Conservation (phyloP, 2,329 filamentous ascomycete species). For the Mariannaea elegans region DNA sequence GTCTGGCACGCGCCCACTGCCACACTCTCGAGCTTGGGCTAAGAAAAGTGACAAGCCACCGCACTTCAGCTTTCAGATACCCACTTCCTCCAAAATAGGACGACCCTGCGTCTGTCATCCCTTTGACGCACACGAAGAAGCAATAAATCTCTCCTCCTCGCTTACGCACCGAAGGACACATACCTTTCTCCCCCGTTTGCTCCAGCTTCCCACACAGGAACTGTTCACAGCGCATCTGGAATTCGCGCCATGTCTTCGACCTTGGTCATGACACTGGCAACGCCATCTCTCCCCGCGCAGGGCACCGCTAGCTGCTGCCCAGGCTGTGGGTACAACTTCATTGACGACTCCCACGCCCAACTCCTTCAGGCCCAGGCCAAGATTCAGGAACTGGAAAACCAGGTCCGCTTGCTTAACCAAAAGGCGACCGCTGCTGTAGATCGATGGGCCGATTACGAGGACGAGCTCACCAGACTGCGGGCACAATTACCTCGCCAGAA, state of each 20-base stretch:
- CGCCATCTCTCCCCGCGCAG: conserved; percentile 37
- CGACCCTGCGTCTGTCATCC: neutral
- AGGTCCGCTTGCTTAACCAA: conserved; percentile 74
- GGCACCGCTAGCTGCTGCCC: conserved; percentile 54
- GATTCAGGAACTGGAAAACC: conserved; percentile 75
- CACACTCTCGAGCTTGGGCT: neutral
- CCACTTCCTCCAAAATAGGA: conserved; percentile 9
- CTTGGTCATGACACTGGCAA: conserved; percentile 49
- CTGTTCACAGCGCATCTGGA: neutral
- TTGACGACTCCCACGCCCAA: conserved; percentile 50
- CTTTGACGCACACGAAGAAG: neutral
- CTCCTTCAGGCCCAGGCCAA: conserved; percentile 65
- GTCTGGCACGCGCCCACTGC: conserved; percentile 14
- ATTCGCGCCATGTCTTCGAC: conserved; percentile 37
- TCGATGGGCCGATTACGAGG: conserved; percentile 81
- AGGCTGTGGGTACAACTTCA: conserved; percentile 57
- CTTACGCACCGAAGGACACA: no score
- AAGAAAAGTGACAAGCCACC: no score
- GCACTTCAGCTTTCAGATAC: no score
- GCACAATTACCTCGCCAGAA: conserved; percentile 41
- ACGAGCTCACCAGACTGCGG: conserved; percentile 73
- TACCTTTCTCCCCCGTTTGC: neutral
- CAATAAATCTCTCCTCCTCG: neutral
- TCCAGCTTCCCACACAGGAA: neutral
- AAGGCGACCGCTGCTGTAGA: conserved; percentile 73